Percentiles rank a stretch among this genome's conserved stretches.
Evolutionary conservation across 2,329 filamentous ascomycete species (phyloP).

Genomic region (Exophiala phaeomuriformis): DNA sequence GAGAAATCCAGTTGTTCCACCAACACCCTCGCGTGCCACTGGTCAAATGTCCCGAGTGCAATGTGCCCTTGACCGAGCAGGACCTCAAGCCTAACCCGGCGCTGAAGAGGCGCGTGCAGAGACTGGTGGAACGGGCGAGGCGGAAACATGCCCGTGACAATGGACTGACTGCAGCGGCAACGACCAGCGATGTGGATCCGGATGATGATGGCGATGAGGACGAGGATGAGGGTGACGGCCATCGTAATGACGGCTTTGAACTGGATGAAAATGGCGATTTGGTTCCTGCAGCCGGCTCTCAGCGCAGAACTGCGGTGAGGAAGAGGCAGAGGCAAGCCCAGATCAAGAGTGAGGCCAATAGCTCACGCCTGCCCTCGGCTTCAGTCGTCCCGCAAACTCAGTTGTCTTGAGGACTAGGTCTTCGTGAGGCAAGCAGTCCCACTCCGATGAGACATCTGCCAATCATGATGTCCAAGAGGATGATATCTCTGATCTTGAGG

Average conservation of each 20-base stretch:
- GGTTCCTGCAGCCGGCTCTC: constrained; percentile 20
- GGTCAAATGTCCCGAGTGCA: constrained; percentile 40
- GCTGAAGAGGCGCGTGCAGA: constrained; percentile 35
- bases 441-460: background rate
- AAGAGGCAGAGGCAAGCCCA: background rate
- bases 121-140: constrained; percentile 28
- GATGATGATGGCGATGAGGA: constrained; percentile 25
- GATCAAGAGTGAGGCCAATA: background rate
- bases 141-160: constrained; percentile 20
- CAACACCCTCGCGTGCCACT: background rate
- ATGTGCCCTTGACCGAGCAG: constrained; percentile 31
- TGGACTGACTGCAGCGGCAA: background rate
- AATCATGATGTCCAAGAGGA: constrained; percentile 9
- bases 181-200: constrained; percentile 14
- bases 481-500: background rate
- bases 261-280: constrained; percentile 1
- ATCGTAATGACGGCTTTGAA: too few relatives aligned
- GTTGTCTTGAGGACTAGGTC: background rate
- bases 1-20: background rate
- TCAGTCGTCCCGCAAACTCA: constrained; percentile 8
- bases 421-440: background rate
- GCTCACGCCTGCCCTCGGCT: background rate
- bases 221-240: constrained; percentile 3
- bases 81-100: constrained; percentile 38
- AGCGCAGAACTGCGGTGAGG: background rate